These are phyloP conservation scores for Bolboschoenoplectus hybrid DNA, from an alignment of 202 grass and related monocot species.

Conservation along the genomic window DNA sequence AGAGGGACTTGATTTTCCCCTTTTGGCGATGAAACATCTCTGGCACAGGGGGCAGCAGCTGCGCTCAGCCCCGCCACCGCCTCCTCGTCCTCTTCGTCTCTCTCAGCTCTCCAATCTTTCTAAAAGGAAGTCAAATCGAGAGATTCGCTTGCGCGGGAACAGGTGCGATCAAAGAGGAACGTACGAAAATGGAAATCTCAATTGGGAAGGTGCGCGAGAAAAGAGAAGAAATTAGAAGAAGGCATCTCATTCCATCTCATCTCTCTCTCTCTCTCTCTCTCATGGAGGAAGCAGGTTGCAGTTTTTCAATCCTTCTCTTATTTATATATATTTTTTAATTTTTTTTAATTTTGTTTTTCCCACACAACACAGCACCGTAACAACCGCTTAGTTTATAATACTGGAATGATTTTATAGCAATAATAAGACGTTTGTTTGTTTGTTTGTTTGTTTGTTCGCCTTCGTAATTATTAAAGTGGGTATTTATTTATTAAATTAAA, in stretches of 20 bases:
- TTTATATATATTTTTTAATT: background rate
- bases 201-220: background rate
- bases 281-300: slow-evolving; percentile 29
- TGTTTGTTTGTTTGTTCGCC: background rate
- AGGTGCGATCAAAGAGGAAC: slow-evolving; percentile 8
- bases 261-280: background rate
- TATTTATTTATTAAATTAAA: background rate
- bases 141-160: background rate
- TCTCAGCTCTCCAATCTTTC: background rate
- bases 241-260: background rate
- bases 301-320: background rate
- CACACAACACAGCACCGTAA: slow-evolving; percentile 14
- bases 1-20: slow-evolving; percentile 42
- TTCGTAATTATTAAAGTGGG: slow-evolving; percentile 17
- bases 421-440: background rate
- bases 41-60: slow-evolving; percentile 7
- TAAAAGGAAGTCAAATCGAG: background rate
- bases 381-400: slow-evolving; percentile 31
- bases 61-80: slow-evolving; percentile 5
- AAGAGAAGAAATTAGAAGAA: background rate
- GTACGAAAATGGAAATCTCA: background rate
- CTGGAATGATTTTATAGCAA: background rate
- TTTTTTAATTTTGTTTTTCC: background rate
- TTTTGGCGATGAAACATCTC: slow-evolving; percentile 43
- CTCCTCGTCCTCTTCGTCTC: slow-evolving; percentile 10